Evolutionary conservation across 352 stramenopile genomes (phyloP), one percentile per base, ranked within the genome.

Genomic region (Phytophthora pseudosyringae): DNA sequence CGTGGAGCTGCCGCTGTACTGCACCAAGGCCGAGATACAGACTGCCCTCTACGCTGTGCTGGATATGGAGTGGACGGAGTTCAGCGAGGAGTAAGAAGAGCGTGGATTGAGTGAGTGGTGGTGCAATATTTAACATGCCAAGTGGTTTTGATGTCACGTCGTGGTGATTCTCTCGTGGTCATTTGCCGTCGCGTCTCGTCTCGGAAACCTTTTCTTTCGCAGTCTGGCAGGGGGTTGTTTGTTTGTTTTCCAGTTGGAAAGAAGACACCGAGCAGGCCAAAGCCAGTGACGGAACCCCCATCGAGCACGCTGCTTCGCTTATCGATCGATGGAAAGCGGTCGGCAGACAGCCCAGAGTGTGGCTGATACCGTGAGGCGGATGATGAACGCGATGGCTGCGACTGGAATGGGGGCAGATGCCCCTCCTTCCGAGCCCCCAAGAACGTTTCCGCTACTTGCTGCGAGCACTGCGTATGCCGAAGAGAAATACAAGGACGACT

Each of bases 31-130:
- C 41, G 93, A 99, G 59, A 75, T 99, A 26, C 82, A 98, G 55
- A 86, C 98, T 58, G 97, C 97, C 28, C 79, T 99, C 1, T 97
- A 91, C 49, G 84, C 98, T 50, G 91, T 98, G 15, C 91, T 99
- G 16, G 92, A 97, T 38, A 98, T 99, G 94, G 95, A 98, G 59
- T 82, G 94, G 54, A 98, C 93, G 18, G 96, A 98, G 60, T 99
- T 99, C 67, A 92, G 74, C 41, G 83, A 93, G 21, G 82, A 93
- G 64, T 95, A 59, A 78, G 41, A 1, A 11, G 8, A 21, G 28
- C 16, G 32, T 49, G 32, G 28, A 33, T 58, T 44, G 26, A 47
- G 31, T 57, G 50, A 21, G 21, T 36, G 45, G 28, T 29, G 54
- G 51, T 69, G 55, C 52, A 68, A 52, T 71, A 71, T 71, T 75